phyloP scores from a whole-genome alignment of 352 stramenopile genomes.

The Globisporangium parvum region DNA sequence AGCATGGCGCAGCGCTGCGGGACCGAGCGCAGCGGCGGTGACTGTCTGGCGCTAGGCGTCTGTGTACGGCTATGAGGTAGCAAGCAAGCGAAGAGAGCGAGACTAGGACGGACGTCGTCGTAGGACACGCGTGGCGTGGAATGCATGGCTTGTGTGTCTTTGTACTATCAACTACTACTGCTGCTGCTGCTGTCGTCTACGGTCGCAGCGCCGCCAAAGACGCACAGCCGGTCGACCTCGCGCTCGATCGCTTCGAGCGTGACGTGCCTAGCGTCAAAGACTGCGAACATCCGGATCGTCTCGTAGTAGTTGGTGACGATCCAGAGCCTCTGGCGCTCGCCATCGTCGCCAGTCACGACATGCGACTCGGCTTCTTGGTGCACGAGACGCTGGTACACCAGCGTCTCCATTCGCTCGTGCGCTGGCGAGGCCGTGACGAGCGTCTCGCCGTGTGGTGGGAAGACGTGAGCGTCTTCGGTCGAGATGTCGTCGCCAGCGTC shows the following conservation, averaged over 20 bases:
- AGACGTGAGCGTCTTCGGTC: slow-evolving; percentile 34
- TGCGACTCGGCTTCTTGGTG: slow-evolving; percentile 35
- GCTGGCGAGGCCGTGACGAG: neutral
- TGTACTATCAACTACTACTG: neutral
- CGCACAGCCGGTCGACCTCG: slow-evolving; percentile 28
- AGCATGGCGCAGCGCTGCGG: neutral
- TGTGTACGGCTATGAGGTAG: no score
- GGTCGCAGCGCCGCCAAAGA: slow-evolving; percentile 20
- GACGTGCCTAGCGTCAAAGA: slow-evolving; percentile 25
- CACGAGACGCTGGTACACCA: slow-evolving; percentile 13
- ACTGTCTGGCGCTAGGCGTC: no score
- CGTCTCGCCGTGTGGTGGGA: slow-evolving; percentile 18
- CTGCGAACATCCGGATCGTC: slow-evolving; percentile 29
- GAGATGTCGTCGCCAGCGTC: slow-evolving; percentile 37
- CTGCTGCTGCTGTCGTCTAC: neutral
- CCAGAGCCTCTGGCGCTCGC: slow-evolving; percentile 21
- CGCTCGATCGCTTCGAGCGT: slow-evolving; percentile 28
- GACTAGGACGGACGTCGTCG: no score
- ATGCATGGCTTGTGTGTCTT: neutral
- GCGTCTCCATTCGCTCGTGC: neutral
- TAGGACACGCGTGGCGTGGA: no score
- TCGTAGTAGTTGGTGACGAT: slow-evolving; percentile 46
- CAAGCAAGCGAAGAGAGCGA: no score
- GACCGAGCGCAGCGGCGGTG: neutral
- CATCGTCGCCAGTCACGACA: slow-evolving; percentile 3